Percentiles rank a stretch among this genome's conserved stretches.
phyloP scores from a whole-genome alignment of 2,329 filamentous ascomycete genomes.

The Dryadomyces sulphureus region DNA sequence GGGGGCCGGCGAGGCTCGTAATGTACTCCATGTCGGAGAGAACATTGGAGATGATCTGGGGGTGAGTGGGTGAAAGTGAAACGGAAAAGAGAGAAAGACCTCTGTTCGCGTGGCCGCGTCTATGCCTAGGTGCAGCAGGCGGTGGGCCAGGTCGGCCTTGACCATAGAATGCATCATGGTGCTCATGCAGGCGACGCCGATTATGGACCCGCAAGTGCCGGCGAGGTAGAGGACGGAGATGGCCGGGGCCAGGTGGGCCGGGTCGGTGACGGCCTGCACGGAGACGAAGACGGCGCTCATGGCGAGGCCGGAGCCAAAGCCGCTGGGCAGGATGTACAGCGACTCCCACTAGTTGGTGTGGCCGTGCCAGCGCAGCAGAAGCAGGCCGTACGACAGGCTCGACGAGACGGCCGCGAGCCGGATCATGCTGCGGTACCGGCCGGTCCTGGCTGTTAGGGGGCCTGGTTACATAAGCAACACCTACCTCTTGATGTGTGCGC shows the following conservation, averaged over 20 bases:
- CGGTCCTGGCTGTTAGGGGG: constrained; percentile 26
- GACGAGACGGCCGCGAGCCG: constrained; percentile 34
- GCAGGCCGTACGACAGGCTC: constrained; percentile 32
- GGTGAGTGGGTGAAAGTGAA: too few relatives aligned
- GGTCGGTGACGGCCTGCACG: constrained; percentile 24
- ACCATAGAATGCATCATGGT: constrained; percentile 18
- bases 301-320: constrained; percentile 25
- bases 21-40: constrained; percentile 11
- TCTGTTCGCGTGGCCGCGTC: constrained; percentile 9
- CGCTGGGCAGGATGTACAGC: constrained; percentile 42
- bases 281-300: constrained; percentile 26
- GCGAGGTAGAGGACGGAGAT: constrained; percentile 26
- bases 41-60: constrained; percentile 7
- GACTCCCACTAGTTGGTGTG: constrained; percentile 39
- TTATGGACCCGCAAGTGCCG: constrained; percentile 20
- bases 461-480: background rate
- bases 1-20: constrained; percentile 2
- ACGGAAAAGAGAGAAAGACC: constrained; percentile 4
- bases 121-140: constrained; percentile 13
- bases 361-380: constrained; percentile 45
- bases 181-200: constrained; percentile 24
- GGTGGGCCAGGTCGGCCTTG: constrained; percentile 9
- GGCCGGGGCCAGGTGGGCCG: constrained; percentile 23
- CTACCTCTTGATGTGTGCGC: constrained; percentile 34
- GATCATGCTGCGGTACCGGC: constrained; percentile 41